These are phyloP conservation scores for Trypanosoma rangeli DNA, from an alignment of 208 protist species.

Conservation along the genomic window DNA sequence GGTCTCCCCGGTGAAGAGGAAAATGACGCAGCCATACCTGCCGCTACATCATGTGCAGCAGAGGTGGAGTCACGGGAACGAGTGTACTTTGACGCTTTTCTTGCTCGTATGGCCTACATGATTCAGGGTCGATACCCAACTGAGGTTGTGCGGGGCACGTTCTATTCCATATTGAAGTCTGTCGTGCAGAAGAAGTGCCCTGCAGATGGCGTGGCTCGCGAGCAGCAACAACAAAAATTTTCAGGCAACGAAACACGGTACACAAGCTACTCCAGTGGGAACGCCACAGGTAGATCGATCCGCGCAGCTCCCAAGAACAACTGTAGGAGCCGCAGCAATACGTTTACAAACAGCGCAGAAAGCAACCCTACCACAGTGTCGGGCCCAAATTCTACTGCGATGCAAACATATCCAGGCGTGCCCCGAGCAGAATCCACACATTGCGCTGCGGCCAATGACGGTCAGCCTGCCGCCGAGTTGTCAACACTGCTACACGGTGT, in stretches of 20 bases:
- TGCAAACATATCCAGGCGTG: slow-evolving; percentile 7
- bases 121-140: slow-evolving; percentile 73
- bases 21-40: not conserved
- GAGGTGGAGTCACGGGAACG: slow-evolving; percentile 17
- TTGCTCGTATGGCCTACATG: slow-evolving; percentile 68
- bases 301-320: slow-evolving; percentile 1
- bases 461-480: slow-evolving; percentile 3
- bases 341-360: not conserved
- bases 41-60: not conserved
- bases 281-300: not conserved
- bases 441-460: slow-evolving; percentile 7
- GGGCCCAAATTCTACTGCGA: not conserved
- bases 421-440: not conserved
- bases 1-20: not conserved
- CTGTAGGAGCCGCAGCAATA: slow-evolving; percentile 13
- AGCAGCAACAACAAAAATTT: slow-evolving; percentile 8
- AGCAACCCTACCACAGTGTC: not conserved
- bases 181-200: slow-evolving; percentile 20
- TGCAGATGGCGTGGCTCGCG: slow-evolving; percentile 11
- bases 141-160: slow-evolving; percentile 61
- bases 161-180: slow-evolving; percentile 53
- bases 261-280: not conserved
- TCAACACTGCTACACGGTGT: slow-evolving; percentile 32
- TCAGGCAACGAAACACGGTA: not conserved
- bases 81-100: slow-evolving; percentile 70